A percentile compares a stretch with the other conserved stretches of the same genome.
Conservation (phyloP, 345 rosid species). For the Cardiospermum halicacabum region DNA sequence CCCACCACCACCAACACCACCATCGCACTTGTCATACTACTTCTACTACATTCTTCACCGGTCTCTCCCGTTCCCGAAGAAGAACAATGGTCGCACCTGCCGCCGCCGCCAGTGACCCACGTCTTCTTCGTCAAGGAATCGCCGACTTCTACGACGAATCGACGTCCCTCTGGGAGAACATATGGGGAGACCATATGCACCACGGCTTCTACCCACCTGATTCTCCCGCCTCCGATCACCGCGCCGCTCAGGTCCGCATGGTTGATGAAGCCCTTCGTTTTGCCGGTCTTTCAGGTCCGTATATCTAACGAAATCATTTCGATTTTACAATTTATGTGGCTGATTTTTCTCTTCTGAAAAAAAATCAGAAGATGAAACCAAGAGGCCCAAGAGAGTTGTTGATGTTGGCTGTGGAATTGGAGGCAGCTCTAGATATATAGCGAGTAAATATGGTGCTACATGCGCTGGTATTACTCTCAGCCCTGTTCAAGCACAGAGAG, state of each 20-base stretch:
- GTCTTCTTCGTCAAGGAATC: constrained; percentile 51
- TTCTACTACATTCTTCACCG: too few species aligned
- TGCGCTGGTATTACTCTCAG: constrained; percentile 77
- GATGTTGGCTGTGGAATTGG: constrained; percentile 98
- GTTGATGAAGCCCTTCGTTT: constrained; percentile 75
- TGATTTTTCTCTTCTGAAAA: too few species aligned
- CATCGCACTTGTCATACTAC: too few species aligned
- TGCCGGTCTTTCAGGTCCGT: constrained; percentile 52
- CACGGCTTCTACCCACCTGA: constrained; percentile 74
- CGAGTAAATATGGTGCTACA: constrained; percentile 62
- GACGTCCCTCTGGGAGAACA: constrained; percentile 71
- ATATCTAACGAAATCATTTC: not conserved
- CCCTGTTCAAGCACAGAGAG: constrained; percentile 78
- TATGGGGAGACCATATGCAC: constrained; percentile 98
- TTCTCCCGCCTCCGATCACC: constrained; percentile 44
- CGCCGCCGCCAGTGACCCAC: too few species aligned
- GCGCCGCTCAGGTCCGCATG: constrained; percentile 81
- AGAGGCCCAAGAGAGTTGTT: constrained; percentile 55
- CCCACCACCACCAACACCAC: too few species aligned
- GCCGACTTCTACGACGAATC: constrained; percentile 90
- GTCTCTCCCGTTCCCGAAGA: too few species aligned
- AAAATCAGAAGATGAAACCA: constrained; percentile 28
- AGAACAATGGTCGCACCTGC: too few species aligned
- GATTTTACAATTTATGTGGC: too few species aligned
- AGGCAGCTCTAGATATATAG: constrained; percentile 84